phyloP scores from a whole-genome alignment of 352 stramenopile species.

The Globisporangium ultimum region DNA sequence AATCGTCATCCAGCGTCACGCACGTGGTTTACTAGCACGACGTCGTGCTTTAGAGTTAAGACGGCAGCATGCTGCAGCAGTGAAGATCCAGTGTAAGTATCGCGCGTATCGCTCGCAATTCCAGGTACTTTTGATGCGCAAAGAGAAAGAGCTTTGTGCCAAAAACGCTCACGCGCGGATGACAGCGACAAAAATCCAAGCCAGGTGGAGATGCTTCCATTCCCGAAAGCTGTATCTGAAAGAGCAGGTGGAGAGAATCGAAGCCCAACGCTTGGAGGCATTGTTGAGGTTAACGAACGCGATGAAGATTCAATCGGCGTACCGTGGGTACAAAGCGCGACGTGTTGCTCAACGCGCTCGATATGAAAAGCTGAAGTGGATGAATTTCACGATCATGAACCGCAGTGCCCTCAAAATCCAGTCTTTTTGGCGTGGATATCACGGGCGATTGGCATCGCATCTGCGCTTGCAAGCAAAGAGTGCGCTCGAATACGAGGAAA shows the following conservation, averaged over 20 bases:
- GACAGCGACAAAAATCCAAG: constrained; percentile 51
- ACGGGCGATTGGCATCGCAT: constrained; percentile 57
- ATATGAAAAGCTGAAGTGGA: constrained; percentile 68
- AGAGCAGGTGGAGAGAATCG: constrained; percentile 20
- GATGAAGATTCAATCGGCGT: constrained; percentile 56
- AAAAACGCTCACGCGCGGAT: constrained; percentile 19
- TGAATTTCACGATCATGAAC: constrained; percentile 59
- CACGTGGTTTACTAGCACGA: constrained; percentile 46
- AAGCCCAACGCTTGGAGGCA: constrained; percentile 32
- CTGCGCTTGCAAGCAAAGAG: constrained; percentile 48
- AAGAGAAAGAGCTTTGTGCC: constrained; percentile 29
- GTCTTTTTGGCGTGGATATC: constrained; percentile 67
- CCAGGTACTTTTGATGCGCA: constrained; percentile 32
- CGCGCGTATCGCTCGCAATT: constrained; percentile 35
- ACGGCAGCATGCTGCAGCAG: constrained; percentile 33
- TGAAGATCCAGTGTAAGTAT: constrained; percentile 55
- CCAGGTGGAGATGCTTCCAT: constrained; percentile 33
- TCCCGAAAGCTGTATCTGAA: constrained; percentile 31
- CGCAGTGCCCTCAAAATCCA: constrained; percentile 73
- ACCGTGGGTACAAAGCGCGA: constrained; percentile 59
- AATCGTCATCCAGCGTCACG: constrained; percentile 45
- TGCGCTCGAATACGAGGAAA: constrained; percentile 49
- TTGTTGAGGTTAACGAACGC: constrained; percentile 42
- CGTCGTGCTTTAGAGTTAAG: constrained; percentile 21
- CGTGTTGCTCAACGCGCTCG: constrained; percentile 39